Conservation (phyloP, 192 early-diverging fungal genomes). For the Backusella tarrabulga region DNA sequence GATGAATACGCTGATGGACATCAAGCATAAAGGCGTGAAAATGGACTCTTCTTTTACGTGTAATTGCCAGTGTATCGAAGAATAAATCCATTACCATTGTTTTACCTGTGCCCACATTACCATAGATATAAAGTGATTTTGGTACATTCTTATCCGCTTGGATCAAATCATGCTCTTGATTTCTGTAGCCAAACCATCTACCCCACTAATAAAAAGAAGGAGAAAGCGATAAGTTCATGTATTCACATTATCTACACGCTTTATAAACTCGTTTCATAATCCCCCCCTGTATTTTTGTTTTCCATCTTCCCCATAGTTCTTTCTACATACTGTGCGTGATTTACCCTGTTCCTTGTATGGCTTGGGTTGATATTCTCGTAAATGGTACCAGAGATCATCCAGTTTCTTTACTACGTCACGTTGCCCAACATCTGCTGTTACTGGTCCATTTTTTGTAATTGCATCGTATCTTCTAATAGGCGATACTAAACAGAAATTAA, state of each 20-base stretch:
- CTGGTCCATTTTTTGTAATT: slow-evolving; percentile 9
- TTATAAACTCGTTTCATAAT: background rate
- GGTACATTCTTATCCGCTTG: slow-evolving; percentile 22
- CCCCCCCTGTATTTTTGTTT: background rate
- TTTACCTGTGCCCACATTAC: slow-evolving; percentile 89
- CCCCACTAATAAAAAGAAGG: slow-evolving; percentile 7
- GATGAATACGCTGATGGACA: slow-evolving; percentile 75
- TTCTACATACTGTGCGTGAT: slow-evolving; percentile 2
- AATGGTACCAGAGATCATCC: slow-evolving; percentile 5
- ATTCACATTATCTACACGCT: background rate
- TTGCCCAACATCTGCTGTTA: background rate
- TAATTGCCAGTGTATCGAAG: slow-evolving; percentile 71
- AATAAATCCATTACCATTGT: slow-evolving; percentile 97
- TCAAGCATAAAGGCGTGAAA: slow-evolving; percentile 99
- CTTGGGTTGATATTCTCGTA: slow-evolving; percentile 8
- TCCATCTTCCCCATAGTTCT: background rate
- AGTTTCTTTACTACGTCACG: background rate
- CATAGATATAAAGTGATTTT: slow-evolving; percentile 62
- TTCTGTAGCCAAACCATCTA: slow-evolving; percentile 12
- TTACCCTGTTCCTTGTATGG: background rate
- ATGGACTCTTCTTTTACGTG: slow-evolving; percentile 84
- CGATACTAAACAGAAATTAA: background rate
- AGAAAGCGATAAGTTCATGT: background rate
- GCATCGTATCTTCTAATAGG: slow-evolving; percentile 7
- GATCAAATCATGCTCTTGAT: background rate